These are phyloP conservation scores for Corymbia calophylla DNA, from an alignment of 441 rosid species.

Conservation along the genomic window DNA sequence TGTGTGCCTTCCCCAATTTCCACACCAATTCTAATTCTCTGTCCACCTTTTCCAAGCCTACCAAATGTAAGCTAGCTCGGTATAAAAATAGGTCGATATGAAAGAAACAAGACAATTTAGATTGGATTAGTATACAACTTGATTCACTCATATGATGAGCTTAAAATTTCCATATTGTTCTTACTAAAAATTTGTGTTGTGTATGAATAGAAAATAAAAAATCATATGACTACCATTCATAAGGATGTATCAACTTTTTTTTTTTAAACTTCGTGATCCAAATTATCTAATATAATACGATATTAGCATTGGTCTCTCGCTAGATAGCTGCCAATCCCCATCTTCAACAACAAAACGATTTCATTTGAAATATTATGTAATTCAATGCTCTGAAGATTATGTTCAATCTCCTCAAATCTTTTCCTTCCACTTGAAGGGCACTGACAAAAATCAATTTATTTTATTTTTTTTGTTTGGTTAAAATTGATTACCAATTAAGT, in stretches of 20 bases:
- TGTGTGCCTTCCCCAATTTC: neutral
- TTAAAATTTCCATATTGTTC: neutral
- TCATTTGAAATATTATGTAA: neutral
- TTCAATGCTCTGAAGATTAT: neutral
- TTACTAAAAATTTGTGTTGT: fast-evolving
- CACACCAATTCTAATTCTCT: neutral
- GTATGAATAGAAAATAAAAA: fast-evolving
- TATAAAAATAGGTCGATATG: neutral
- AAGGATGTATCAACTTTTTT: fast-evolving
- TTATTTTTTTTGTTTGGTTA: too few species aligned
- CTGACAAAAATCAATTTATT: neutral
- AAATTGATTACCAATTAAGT: neutral
- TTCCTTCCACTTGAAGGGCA: fast-evolving
- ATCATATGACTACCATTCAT: neutral
- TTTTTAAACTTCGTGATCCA: fast-evolving
- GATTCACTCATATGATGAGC: neutral
- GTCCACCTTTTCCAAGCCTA: fast-evolving
- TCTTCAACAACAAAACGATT: fast-evolving
- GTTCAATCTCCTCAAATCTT: neutral
- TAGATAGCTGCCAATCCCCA: fast-evolving
- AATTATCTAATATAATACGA: neutral
- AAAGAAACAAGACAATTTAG: neutral
- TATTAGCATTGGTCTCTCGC: fast-evolving
- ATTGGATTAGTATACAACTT: neutral
- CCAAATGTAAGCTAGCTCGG: neutral